Percentiles rank a stretch among this genome's conserved stretches.
Conservation (phyloP, 2,329 filamentous ascomycete species). For the Clarireedia homoeocarpa region DNA sequence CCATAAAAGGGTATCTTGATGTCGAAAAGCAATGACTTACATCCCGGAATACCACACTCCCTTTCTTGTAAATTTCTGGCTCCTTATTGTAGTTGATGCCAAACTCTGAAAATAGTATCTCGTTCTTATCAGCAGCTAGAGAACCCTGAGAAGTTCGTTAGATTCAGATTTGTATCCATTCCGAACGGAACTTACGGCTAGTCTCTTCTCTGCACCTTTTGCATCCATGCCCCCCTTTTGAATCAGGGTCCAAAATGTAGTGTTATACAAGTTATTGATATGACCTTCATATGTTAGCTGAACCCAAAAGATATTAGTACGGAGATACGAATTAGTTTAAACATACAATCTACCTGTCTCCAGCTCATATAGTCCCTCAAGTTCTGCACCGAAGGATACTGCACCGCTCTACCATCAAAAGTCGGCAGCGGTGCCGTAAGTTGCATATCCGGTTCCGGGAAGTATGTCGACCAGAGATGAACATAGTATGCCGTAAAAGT, state of each 20-base stretch:
- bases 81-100: conserved; percentile 98
- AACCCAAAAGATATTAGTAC: not conserved
- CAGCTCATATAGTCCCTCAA: conserved; percentile 93
- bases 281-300: conserved; percentile 52
- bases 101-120: conserved; percentile 85
- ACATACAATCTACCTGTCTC: conserved; percentile 89
- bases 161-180: conserved; percentile 6
- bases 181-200: conserved; percentile 51
- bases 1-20: not conserved
- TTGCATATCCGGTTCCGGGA: conserved; percentile 59
- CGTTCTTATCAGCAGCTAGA: conserved; percentile 82
- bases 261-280: conserved; percentile 98
- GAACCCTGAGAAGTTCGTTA: conserved; percentile 55
- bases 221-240: conserved; percentile 66
- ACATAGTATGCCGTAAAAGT: conserved; percentile 92
- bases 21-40: conserved; percentile 17
- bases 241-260: conserved; percentile 87
- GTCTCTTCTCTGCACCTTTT: conserved; percentile 70
- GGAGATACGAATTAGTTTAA: not conserved
- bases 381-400: conserved; percentile 76
- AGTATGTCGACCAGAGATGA: conserved; percentile 68
- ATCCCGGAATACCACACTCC: conserved; percentile 81
- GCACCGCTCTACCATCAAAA: conserved; percentile 87
- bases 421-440: conserved; percentile 72
- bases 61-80: conserved; percentile 84